Conservation (phyloP, 306 rosid genomes). For the Vicia sativa region DNA sequence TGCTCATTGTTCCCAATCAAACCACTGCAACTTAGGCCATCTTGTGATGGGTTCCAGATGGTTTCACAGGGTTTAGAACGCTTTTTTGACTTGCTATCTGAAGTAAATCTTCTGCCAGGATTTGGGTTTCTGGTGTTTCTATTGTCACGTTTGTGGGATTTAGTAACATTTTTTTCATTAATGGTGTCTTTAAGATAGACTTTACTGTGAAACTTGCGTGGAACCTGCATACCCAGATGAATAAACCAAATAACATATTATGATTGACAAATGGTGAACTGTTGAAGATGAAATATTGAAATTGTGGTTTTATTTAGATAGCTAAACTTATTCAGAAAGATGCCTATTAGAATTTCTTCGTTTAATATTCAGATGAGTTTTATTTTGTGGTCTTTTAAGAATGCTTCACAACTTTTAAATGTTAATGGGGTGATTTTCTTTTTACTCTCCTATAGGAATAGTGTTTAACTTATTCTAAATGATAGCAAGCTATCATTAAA, state of each 20-base stretch:
- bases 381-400: slow-evolving; percentile 19
- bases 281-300: slow-evolving; percentile 11
- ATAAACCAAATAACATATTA: slow-evolving; percentile 29
- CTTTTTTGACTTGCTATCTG: slow-evolving; percentile 46
- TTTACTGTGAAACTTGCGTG: slow-evolving; percentile 68
- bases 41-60: slow-evolving; percentile 50
- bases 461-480: slow-evolving; percentile 29
- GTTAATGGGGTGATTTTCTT: slow-evolving; percentile 13
- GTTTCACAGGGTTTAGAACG: slow-evolving; percentile 39
- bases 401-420: slow-evolving; percentile 28
- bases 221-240: slow-evolving; percentile 60
- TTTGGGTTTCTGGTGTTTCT: slow-evolving; percentile 37
- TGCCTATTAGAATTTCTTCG: background rate
- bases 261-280: no score
- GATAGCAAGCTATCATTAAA: slow-evolving; percentile 9
- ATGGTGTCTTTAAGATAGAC: slow-evolving; percentile 65
- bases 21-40: slow-evolving; percentile 43
- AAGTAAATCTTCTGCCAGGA: slow-evolving; percentile 41
- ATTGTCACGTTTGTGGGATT: slow-evolving; percentile 45
- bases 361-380: no score
- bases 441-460: slow-evolving; percentile 7
- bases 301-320: background rate
- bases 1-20: slow-evolving; percentile 64
- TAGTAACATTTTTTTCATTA: slow-evolving; percentile 39
- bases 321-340: background rate